phyloP scores from a whole-genome alignment of 768 basidiomycete species.

The Rhodosporidiobolus odoratus region DNA sequence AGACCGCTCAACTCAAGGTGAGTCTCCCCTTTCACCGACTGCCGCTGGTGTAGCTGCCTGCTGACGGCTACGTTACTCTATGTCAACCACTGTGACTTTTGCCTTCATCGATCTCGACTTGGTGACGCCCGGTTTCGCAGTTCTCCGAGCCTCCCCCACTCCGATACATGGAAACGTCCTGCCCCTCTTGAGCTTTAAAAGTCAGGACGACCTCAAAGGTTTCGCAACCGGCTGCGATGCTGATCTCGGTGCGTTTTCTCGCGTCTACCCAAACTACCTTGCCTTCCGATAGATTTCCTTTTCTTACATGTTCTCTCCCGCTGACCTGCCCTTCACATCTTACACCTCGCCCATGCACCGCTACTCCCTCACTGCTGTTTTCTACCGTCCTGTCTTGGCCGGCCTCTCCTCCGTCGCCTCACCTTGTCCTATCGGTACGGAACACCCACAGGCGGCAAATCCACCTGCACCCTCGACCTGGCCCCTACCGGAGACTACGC shows the following conservation, averaged over 20 bases:
- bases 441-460: constrained; percentile 51
- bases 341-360: no score
- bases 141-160: constrained; percentile 36
- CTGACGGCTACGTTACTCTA: not conserved
- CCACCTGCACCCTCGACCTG: constrained; percentile 69
- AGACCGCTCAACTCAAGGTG: constrained; percentile 34
- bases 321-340: not conserved
- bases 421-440: no score
- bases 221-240: constrained; percentile 76
- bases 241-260: constrained; percentile 68
- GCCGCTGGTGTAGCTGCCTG: no score
- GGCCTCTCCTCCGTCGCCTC: no score
- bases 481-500: constrained; percentile 56
- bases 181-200: constrained; percentile 62
- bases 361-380: no score
- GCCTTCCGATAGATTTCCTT: no score
- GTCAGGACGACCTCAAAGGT: constrained; percentile 56
- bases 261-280: no score
- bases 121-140: not conserved
- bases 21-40: not conserved
- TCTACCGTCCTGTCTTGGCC: no score
- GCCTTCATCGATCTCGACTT: not conserved
- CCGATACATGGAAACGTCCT: constrained; percentile 4
- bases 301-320: not conserved
- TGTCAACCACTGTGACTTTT: no score